These are phyloP conservation scores for Ploettnerulaceae sp. DNA, from an alignment of 2,329 filamentous ascomycete species.

Conservation along the genomic window DNA sequence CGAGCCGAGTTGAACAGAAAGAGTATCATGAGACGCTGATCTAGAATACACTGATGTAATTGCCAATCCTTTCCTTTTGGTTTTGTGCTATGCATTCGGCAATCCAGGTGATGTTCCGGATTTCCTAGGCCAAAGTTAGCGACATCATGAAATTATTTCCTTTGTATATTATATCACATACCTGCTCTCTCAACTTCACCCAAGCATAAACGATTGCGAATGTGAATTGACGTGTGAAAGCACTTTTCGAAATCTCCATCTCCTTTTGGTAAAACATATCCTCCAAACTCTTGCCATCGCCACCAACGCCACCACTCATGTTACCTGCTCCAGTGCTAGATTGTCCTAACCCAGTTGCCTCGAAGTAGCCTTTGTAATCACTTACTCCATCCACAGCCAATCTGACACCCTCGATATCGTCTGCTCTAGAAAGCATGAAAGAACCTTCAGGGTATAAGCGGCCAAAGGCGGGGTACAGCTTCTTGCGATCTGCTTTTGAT, in stretches of 20 bases:
- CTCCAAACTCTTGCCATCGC: conserved; percentile 85
- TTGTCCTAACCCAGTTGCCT: conserved; percentile 76
- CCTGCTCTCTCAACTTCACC: conserved; percentile 97
- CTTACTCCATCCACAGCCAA: conserved; percentile 88
- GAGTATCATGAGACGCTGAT: conserved; percentile 16
- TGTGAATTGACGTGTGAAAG: conserved; percentile 94
- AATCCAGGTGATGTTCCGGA: conserved; percentile 99
- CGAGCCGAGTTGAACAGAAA: conserved; percentile 13
- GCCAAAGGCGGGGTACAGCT: conserved; percentile 91
- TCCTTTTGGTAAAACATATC: conserved; percentile 99
- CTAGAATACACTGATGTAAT: conserved; percentile 97
- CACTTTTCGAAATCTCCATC: conserved; percentile 95
- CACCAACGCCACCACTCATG: conserved; percentile 73
- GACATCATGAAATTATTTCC: neutral
- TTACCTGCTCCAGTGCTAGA: conserved; percentile 72
- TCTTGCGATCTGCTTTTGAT: conserved; percentile 87
- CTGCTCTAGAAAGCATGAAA: conserved; percentile 88
- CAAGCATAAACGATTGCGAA: conserved; percentile 94
- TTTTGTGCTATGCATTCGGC: conserved; percentile 99
- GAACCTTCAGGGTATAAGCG: conserved; percentile 91
- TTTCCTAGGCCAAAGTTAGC: conserved; percentile 64
- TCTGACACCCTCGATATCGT: conserved; percentile 89
- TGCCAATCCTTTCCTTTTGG: conserved; percentile 97
- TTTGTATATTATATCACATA: conserved; percentile 41
- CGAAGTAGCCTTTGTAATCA: conserved; percentile 96